Base-by-base conservation (phyloP, 306 rosid species). In the Mimosa pudica region DNA sequence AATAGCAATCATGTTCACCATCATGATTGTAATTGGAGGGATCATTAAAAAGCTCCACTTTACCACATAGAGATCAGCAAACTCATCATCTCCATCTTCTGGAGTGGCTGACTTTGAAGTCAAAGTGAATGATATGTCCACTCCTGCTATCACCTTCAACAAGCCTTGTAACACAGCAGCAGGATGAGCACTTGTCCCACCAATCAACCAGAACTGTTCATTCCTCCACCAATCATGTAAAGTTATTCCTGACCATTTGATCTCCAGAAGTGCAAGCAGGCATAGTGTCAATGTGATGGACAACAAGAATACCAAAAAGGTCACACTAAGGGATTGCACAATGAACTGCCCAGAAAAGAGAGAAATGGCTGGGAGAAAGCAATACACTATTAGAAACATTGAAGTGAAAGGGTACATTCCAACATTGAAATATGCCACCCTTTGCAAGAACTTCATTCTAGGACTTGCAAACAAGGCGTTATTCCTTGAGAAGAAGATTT, bases 351-450 rank as follows among this genome's bases (percentile, higher is more conserved):
- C 97, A 3, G 97, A 77, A 72, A 92, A 90, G 46, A 93, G 84
- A 71, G 97, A 93, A 55, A 87, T 77, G 11, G 97, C 97, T 0
- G 97, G 97, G 24, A 93, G 85, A 67, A 91, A 88, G 89, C 97
- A 93, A 65, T 93, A 92, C 73, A 87, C 90, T 32, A 93, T 69
- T 81, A 93, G 86, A 85, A 93, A 93, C 78, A 89, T 74, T 10
- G 97, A 93, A 10, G 97, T 93, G 89, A 93, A 93, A 68, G 97
- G 96, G 89, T 93, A 93, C 94, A 93, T 89, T 51, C 96, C 97
- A 5, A 88, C 96, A 20, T 93, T 93, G 90, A 93, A 89, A 76
- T 93, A 93, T 66, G 97, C 94, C n/a, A 93, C 94, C 77, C 96
- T 88, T 62, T 93, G 96, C 81, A 91, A 76, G 82, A 91, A 84